A percentile compares a stretch with the other conserved stretches of the same genome.
Conservation (phyloP, 2,329 filamentous ascomycete genomes). For the Penicillium sp. region DNA sequence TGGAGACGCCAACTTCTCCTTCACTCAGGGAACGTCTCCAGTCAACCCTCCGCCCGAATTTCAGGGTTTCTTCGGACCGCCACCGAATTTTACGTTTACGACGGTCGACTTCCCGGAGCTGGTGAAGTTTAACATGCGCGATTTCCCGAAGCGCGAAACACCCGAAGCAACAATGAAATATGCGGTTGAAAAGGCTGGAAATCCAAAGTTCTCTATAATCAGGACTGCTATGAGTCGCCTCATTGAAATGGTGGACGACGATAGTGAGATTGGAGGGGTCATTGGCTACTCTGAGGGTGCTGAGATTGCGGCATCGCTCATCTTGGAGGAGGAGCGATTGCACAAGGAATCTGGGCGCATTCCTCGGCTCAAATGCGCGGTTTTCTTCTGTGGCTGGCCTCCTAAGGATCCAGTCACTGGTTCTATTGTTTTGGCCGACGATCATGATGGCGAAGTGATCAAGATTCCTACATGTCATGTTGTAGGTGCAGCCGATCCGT, state of each 20-base stretch:
- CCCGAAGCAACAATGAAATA: constrained; percentile 19
- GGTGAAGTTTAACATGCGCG: constrained; percentile 14
- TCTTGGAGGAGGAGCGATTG: constrained; percentile 22
- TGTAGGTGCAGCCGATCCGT: constrained; percentile 43
- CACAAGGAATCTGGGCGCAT: constrained; percentile 12
- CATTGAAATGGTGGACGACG: constrained; percentile 17
- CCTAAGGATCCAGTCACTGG: constrained; percentile 18
- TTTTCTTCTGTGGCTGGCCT: constrained; percentile 26
- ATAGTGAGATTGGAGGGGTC: constrained; percentile 25
- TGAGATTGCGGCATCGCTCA: constrained; percentile 22
- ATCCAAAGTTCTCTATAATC: constrained; percentile 16
- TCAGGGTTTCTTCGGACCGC: constrained; percentile 22
- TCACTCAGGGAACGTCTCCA: constrained; percentile 16
- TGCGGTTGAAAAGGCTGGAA: constrained; percentile 10
- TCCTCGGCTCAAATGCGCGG: constrained; percentile 23
- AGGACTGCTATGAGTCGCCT: constrained; percentile 13
- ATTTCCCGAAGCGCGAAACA: constrained; percentile 19
- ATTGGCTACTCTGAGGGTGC: constrained; percentile 30
- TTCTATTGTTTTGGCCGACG: constrained; percentile 16
- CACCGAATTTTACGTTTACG: constrained; percentile 22
- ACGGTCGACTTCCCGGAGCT: constrained; percentile 6
- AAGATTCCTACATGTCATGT: constrained; percentile 27
- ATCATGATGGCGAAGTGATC: constrained; percentile 17
- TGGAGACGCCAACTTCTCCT: constrained; percentile 17
- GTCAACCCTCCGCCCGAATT: constrained; percentile 12